phyloP scores from a whole-genome alignment of 345 rosid genomes.

The Eutrema japonicum region DNA sequence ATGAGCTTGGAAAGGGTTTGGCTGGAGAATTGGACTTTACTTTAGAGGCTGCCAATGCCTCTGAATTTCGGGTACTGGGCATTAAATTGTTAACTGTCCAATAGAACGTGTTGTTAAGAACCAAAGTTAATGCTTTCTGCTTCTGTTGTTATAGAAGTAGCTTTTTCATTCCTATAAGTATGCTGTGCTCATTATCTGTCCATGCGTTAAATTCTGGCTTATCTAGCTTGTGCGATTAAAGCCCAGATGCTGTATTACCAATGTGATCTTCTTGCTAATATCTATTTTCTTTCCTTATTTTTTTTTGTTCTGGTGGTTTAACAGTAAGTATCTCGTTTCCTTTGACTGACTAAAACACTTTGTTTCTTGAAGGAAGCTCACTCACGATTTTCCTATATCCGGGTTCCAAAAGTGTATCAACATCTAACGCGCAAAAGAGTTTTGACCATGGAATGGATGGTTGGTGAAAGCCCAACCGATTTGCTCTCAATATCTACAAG shows the following conservation, averaged over 20 bases:
- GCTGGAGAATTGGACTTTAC: slow-evolving; percentile 90
- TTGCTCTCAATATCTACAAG: slow-evolving; percentile 54
- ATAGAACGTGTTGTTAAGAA: not conserved
- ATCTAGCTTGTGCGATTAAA: slow-evolving; percentile 20
- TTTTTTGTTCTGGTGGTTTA: not conserved
- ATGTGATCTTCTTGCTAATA: slow-evolving; percentile 17
- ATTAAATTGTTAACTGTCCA: slow-evolving; percentile 3
- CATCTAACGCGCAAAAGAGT: slow-evolving; percentile 77
- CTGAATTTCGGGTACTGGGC: slow-evolving; percentile 69
- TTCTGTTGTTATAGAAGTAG: slow-evolving; percentile 21
- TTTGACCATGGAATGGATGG: slow-evolving; percentile 97
- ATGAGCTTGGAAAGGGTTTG: slow-evolving; percentile 95
- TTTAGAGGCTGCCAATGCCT: slow-evolving; percentile 88
- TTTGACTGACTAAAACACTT: slow-evolving; percentile 35
- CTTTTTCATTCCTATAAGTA: not conserved
- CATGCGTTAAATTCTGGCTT: not conserved
- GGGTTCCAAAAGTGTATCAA: slow-evolving; percentile 68
- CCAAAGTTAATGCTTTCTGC: slow-evolving; percentile 14
- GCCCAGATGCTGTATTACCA: not conserved
- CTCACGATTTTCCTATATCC: slow-evolving; percentile 64
- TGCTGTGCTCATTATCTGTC: slow-evolving; percentile 1
- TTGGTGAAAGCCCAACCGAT: slow-evolving; percentile 84
- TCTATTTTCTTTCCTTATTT: not conserved
- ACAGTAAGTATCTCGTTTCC: slow-evolving; percentile 12
- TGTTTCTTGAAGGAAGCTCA: slow-evolving; percentile 74